Conservation (phyloP, 208 protist species). For the Trypanosoma mega region DNA sequence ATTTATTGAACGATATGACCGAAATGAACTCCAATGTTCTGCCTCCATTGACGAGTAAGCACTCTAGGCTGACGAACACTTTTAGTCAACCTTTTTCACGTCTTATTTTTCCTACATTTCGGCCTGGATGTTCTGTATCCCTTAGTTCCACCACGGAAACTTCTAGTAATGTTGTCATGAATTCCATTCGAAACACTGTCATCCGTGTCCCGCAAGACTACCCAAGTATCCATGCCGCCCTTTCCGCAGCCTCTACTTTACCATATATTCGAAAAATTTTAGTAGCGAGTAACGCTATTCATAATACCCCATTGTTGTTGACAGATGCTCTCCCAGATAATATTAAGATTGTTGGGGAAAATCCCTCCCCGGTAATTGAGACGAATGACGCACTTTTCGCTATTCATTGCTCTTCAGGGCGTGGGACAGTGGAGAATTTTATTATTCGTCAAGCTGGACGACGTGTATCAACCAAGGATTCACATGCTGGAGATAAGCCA, state of each 20-base stretch:
- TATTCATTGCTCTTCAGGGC: conserved; percentile 56
- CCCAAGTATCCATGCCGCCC: conserved; percentile 40
- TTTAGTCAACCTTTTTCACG: conserved; percentile 11
- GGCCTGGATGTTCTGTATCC: neutral
- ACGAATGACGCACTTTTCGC: conserved; percentile 47
- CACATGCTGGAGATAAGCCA: neutral
- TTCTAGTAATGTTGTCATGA: conserved; percentile 6
- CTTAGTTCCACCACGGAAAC: neutral
- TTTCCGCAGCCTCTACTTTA: conserved; percentile 35
- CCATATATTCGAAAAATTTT: conserved; percentile 68
- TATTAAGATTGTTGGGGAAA: conserved; percentile 64
- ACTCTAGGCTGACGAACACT: neutral
- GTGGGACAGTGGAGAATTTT: conserved; percentile 73
- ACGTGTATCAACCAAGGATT: conserved; percentile 16
- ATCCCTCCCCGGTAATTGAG: conserved; percentile 64
- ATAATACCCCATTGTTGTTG: conserved; percentile 49
- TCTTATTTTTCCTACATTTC: conserved; percentile 4
- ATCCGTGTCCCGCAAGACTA: conserved; percentile 65
- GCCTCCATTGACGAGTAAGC: neutral
- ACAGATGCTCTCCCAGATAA: conserved; percentile 56
- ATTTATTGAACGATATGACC: conserved; percentile 12
- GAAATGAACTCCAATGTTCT: conserved; percentile 5
- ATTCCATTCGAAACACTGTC: conserved; percentile 29
- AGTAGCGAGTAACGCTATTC: conserved; percentile 46
- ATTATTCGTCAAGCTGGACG: conserved; percentile 62